These are phyloP conservation scores for Drechslerella coelobrocha DNA, from an alignment of 2,329 filamentous ascomycete genomes.

Conservation along the genomic window DNA sequence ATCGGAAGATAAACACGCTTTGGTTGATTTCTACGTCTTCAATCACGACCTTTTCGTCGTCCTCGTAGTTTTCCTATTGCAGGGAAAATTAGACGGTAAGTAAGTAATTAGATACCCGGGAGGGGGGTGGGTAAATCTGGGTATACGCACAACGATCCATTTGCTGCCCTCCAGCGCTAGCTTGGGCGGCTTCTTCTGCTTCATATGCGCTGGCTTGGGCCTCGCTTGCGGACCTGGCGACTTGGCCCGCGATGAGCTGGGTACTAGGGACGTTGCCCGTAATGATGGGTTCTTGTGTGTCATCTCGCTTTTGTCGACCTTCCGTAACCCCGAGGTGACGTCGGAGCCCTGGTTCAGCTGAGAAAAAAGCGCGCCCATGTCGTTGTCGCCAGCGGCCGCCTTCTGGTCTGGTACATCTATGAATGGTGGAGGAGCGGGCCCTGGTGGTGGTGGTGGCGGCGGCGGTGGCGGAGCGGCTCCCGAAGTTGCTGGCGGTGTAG, in stretches of 20 bases:
- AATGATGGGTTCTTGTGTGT: slow-evolving; percentile 97
- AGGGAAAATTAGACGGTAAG: neutral
- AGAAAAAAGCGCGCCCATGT: slow-evolving; percentile 86
- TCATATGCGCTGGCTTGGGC: slow-evolving; percentile 84
- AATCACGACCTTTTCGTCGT: slow-evolving; percentile 71
- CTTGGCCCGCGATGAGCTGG: slow-evolving; percentile 70
- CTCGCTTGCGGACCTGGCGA: slow-evolving; percentile 88
- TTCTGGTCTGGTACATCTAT: slow-evolving; percentile 59
- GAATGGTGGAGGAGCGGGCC: slow-evolving; percentile 72
- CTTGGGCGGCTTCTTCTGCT: slow-evolving; percentile 78
- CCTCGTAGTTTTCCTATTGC: slow-evolving; percentile 84
- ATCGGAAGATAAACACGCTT: slow-evolving; percentile 88
- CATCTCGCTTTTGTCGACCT: slow-evolving; percentile 95
- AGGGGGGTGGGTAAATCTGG: neutral
- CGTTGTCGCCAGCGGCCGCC: slow-evolving; percentile 62
- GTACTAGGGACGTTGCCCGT: slow-evolving; percentile 74
- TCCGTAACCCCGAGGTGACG: slow-evolving; percentile 87
- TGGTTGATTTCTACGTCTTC: slow-evolving; percentile 83
- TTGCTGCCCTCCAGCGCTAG: slow-evolving; percentile 87
- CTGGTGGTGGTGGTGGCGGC: slow-evolving; percentile 73
- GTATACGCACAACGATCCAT: slow-evolving; percentile 76
- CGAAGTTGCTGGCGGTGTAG: slow-evolving; percentile 63
- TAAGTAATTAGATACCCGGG: slow-evolving; percentile 35
- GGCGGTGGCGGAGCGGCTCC: slow-evolving; percentile 62
- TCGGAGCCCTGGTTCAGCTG: slow-evolving; percentile 86